Percentiles rank a stretch among this genome's conserved stretches.
These are phyloP conservation scores for Tagetes patula DNA, from an alignment of 129 eudicot species.

Conservation along the genomic window DNA sequence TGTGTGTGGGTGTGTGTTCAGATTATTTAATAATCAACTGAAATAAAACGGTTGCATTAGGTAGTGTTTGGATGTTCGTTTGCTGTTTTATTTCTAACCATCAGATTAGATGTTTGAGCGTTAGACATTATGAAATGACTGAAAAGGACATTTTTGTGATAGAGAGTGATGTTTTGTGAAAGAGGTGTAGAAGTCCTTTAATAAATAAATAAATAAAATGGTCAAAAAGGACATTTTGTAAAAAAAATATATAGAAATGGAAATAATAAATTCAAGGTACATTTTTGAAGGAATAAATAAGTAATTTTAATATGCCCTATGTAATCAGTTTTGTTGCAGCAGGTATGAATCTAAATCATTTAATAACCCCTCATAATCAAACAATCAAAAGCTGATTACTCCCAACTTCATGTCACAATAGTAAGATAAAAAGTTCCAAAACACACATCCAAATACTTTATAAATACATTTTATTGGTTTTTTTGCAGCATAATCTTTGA, in stretches of 20 bases:
- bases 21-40: neutral
- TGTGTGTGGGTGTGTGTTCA: neutral
- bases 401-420: neutral
- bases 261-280: neutral
- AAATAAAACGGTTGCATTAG: neutral
- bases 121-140: neutral
- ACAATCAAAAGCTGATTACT: neutral
- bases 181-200: no score
- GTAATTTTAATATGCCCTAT: neutral
- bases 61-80: neutral
- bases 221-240: neutral
- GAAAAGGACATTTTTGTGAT: neutral
- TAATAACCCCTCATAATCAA: neutral
- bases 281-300: neutral
- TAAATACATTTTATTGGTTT: neutral
- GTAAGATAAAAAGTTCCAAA: conserved; percentile 3
- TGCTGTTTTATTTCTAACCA: neutral
- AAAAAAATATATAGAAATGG: neutral
- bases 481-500: conserved; percentile 83
- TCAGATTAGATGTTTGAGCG: neutral
- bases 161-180: no score
- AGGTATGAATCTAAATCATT: neutral
- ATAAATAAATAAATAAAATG: neutral
- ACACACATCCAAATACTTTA: neutral
- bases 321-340: neutral